Evolutionary conservation across 2,329 filamentous ascomycete genomes (phyloP).

Genomic region (Aurifilum marmelostoma): DNA sequence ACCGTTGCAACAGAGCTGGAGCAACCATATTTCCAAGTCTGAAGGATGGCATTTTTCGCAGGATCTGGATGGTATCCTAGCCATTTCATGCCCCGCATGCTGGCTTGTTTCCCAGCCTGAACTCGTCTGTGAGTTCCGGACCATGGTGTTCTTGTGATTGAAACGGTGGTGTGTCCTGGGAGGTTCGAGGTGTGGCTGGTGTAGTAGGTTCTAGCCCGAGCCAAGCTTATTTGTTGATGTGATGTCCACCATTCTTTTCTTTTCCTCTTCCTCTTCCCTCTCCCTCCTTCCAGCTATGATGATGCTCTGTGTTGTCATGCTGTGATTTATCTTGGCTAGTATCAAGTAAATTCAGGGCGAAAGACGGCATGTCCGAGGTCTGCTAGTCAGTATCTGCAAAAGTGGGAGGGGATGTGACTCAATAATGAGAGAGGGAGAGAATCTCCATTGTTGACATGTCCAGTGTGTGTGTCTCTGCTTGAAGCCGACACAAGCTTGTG

Average conservation of each 20-base stretch:
- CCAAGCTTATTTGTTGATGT: background rate
- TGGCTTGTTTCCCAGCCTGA: constrained; percentile 1
- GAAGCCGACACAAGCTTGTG: background rate
- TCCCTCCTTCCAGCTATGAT: background rate
- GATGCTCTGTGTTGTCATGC: constrained; percentile 1
- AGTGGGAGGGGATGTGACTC: background rate
- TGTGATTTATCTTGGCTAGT: background rate
- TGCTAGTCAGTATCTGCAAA: background rate
- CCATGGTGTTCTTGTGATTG: background rate
- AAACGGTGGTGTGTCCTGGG: background rate
- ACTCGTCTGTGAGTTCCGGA: background rate
- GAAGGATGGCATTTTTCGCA: constrained; percentile 1
- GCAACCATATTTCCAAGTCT: background rate
- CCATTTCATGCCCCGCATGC: background rate
- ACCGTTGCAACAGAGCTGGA: background rate
- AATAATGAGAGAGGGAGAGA: background rate
- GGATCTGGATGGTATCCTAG: background rate
- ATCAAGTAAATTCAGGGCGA: background rate
- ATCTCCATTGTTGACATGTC: background rate
- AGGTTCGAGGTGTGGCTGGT: background rate
- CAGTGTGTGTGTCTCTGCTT: background rate
- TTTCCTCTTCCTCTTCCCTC: background rate
- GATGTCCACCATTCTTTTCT: background rate
- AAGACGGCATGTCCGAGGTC: background rate
- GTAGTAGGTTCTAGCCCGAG: background rate